Percentiles rank a stretch among this genome's conserved stretches.
Conservation (phyloP, 441 rosid genomes). For the Pelargonium myrrhifolium region DNA sequence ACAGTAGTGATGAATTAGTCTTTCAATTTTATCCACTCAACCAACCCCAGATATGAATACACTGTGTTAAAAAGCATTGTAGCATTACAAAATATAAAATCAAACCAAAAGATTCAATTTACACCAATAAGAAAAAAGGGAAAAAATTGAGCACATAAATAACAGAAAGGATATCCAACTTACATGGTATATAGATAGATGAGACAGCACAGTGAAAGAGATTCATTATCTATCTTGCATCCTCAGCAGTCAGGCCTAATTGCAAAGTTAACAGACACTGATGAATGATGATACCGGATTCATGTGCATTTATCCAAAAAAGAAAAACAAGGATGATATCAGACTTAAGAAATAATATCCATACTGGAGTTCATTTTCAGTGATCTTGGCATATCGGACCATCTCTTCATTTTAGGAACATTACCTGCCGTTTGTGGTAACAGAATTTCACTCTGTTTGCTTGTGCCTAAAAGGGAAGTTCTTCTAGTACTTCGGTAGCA, state of each 20-base stretch:
- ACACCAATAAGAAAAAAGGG: no score
- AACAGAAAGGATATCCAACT: not conserved
- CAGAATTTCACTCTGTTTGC: no score
- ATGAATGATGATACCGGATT: no score
- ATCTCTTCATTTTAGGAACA: no score
- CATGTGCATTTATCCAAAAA: no score
- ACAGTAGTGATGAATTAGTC: not conserved
- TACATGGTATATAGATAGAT: not conserved
- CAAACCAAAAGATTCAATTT: not conserved
- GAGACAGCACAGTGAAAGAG: not conserved
- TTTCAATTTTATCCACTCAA: not conserved
- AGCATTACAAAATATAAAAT: not conserved
- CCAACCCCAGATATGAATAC: not conserved
- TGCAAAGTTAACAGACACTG: not conserved
- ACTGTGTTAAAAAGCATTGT: not conserved
- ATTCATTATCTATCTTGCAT: not conserved
- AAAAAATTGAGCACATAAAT: not conserved
- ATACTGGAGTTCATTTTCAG: no score
- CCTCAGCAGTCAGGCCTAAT: not conserved
- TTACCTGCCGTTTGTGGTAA: no score
- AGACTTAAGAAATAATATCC: no score
- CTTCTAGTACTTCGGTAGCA: no score
- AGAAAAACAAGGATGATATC: no score
- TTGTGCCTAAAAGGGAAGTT: no score
- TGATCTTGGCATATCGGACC: no score